Conservation (phyloP, 2,329 filamentous ascomycete species). For the Aspergillus bombycis region DNA sequence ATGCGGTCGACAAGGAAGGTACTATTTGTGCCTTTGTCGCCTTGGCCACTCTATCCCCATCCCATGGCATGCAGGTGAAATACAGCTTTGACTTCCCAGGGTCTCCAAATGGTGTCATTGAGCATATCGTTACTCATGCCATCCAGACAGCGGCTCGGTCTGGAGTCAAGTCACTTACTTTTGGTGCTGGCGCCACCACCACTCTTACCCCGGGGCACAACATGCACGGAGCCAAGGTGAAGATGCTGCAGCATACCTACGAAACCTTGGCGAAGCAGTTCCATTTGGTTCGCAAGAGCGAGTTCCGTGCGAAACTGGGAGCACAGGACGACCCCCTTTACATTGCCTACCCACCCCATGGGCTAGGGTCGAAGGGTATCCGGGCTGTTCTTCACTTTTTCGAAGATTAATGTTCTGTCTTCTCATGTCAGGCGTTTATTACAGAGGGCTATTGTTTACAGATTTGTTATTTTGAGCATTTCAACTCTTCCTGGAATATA, state of each 20-base stretch:
- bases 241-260: slow-evolving; percentile 81
- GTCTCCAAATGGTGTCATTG: slow-evolving; percentile 83
- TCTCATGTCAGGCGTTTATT: not conserved
- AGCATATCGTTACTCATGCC: slow-evolving; percentile 75
- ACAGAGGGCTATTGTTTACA: not conserved
- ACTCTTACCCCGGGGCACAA: slow-evolving; percentile 79
- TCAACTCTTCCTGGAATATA: not conserved
- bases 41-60: slow-evolving; percentile 76
- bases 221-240: slow-evolving; percentile 76
- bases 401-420: slow-evolving; percentile 56
- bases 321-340: slow-evolving; percentile 82
- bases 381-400: slow-evolving; percentile 90
- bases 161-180: slow-evolving; percentile 73
- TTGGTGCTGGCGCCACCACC: slow-evolving; percentile 78
- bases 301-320: slow-evolving; percentile 90
- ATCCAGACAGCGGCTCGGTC: slow-evolving; percentile 63
- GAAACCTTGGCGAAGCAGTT: slow-evolving; percentile 79
- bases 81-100: slow-evolving; percentile 93
- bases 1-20: slow-evolving; percentile 73
- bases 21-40: slow-evolving; percentile 77
- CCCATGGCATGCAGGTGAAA: slow-evolving; percentile 91
- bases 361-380: slow-evolving; percentile 78
- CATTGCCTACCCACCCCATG: slow-evolving; percentile 86
- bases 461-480: not conserved
- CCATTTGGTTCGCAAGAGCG: slow-evolving; percentile 79